A percentile compares a stretch with the other conserved stretches of the same genome.
These are phyloP conservation scores for Parsonsia alboflavescens DNA, from an alignment of 257 asterid genomes.

Conservation along the genomic window DNA sequence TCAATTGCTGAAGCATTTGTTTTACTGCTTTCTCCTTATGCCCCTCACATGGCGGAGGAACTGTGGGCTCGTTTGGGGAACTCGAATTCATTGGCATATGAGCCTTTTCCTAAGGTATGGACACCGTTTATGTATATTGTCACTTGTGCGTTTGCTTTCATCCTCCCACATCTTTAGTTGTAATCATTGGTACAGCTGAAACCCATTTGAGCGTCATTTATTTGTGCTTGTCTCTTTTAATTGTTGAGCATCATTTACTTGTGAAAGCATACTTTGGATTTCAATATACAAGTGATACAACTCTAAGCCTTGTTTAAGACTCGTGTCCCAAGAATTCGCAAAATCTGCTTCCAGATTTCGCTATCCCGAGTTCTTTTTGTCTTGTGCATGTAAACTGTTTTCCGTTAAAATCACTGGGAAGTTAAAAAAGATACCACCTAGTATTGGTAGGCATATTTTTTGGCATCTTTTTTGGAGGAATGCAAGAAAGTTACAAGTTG, in stretches of 20 bases:
- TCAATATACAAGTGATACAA: background rate
- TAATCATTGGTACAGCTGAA: background rate
- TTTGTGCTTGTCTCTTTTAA: background rate
- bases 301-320: background rate
- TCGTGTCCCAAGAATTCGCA: background rate
- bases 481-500: background rate
- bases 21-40: constrained; percentile 85
- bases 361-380: too few relatives aligned
- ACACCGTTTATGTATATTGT: background rate
- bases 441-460: too few relatives aligned
- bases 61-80: constrained; percentile 90
- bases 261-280: background rate
- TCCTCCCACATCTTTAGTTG: background rate
- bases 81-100: constrained; percentile 62
- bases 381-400: too few relatives aligned
- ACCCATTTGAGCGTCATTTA: background rate
- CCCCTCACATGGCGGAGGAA: constrained; percentile 99
- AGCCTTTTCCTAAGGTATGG: constrained; percentile 76
- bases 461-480: too few relatives aligned
- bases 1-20: constrained; percentile 61
- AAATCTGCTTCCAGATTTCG: background rate
- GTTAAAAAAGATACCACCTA: too few relatives aligned
- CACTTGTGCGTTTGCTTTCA: background rate
- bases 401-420: too few relatives aligned
- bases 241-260: background rate